Conservation (phyloP, 208 protist genomes). For the Trichomonas vaginalis region DNA sequence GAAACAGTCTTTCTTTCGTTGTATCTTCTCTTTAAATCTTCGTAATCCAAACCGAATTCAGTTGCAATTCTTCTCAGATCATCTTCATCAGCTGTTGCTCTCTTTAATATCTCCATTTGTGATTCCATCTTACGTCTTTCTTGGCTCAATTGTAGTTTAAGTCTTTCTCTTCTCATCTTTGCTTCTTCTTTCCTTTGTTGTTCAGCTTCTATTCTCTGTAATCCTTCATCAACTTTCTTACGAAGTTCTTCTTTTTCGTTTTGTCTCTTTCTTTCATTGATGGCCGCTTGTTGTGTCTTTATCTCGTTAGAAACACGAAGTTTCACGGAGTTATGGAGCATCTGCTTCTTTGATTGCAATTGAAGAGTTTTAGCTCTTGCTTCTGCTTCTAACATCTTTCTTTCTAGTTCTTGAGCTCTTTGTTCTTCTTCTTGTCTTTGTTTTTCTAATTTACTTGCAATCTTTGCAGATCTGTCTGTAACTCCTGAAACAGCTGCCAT, state of each 20-base stretch:
- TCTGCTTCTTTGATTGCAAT: background rate
- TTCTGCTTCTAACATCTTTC: background rate
- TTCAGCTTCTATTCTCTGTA: background rate
- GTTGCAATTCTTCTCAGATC: background rate
- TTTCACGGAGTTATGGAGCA: background rate
- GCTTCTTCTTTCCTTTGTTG: background rate
- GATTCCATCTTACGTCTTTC: background rate
- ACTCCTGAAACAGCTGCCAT: background rate
- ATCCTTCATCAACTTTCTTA: background rate
- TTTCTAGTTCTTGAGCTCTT: background rate
- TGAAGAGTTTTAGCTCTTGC: background rate
- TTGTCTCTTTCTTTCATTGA: background rate
- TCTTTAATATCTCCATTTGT: background rate
- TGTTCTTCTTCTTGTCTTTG: background rate
- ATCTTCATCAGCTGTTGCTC: background rate
- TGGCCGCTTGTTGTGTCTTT: background rate
- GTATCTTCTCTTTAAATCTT: background rate
- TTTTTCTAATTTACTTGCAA: background rate
- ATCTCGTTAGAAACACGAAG: background rate
- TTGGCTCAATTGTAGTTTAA: background rate
- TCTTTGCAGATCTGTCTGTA: background rate
- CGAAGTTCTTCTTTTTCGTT: background rate
- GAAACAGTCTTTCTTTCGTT: background rate
- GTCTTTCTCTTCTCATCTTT: background rate
- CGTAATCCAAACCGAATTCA: background rate